Conservation (phyloP, 805 yeast genomes). For the Kluyveromyces aestuarii region DNA sequence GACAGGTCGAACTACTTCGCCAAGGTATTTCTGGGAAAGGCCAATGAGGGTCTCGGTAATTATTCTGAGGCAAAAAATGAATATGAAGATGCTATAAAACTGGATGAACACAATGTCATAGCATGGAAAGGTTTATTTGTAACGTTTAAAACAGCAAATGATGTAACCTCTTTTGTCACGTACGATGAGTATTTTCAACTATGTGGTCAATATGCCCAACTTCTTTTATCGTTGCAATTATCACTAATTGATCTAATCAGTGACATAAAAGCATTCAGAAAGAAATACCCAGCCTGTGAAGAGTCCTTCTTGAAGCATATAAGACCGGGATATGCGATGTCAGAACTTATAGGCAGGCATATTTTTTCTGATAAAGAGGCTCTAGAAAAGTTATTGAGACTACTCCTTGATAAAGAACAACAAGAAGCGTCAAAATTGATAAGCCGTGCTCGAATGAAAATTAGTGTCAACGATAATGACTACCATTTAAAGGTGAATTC, state of each 20-base stretch:
- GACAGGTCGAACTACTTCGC: constrained; percentile 60
- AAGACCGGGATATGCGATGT: constrained; percentile 48
- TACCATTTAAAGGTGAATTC: constrained; percentile 33
- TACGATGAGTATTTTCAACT: constrained; percentile 37
- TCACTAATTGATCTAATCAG: constrained; percentile 41
- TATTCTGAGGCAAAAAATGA: constrained; percentile 32
- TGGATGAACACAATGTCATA: constrained; percentile 42
- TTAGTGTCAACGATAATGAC: constrained; percentile 35
- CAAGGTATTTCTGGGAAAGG: constrained; percentile 61
- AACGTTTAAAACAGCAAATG: constrained; percentile 24
- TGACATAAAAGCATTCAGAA: constrained; percentile 39
- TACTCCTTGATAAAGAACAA: constrained; percentile 34
- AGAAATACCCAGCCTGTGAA: constrained; percentile 30
- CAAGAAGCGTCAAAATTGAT: constrained; percentile 32
- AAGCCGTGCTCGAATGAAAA: constrained; percentile 41
- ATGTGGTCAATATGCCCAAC: constrained; percentile 36
- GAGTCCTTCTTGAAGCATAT: constrained; percentile 42
- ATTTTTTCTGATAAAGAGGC: constrained; percentile 40
- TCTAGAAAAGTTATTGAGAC: constrained; percentile 35
- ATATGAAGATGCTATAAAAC: constrained; percentile 40
- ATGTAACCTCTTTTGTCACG: constrained; percentile 29
- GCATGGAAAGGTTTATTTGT: constrained; percentile 81
- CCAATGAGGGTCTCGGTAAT: constrained; percentile 40
- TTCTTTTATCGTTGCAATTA: constrained; percentile 34
- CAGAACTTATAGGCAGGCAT: constrained; percentile 41